A percentile compares a stretch with the other conserved stretches of the same genome.
These are phyloP conservation scores for Reutealis trisperma DNA, from an alignment of 345 rosid genomes.

Conservation along the genomic window DNA sequence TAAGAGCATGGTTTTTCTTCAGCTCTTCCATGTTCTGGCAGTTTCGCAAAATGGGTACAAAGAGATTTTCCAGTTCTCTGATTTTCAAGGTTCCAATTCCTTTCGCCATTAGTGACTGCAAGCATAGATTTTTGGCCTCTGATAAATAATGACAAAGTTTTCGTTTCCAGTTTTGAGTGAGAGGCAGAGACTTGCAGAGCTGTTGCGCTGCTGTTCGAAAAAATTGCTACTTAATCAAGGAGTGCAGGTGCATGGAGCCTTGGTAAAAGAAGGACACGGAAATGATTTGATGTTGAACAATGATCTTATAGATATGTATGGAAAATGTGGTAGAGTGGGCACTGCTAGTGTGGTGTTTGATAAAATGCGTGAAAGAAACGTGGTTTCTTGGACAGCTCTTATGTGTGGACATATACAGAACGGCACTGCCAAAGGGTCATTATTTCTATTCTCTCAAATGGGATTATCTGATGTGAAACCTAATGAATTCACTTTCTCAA, in stretches of 20 bases:
- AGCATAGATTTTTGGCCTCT: neutral
- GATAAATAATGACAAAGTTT: conserved; percentile 27
- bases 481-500: conserved; percentile 81
- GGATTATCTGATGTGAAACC: conserved; percentile 42
- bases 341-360: conserved; percentile 62
- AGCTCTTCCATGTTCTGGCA: conserved; percentile 31
- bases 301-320: conserved; percentile 60
- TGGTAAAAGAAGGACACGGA: conserved; percentile 42
- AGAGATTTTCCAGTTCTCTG: conserved; percentile 47
- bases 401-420: conserved; percentile 64
- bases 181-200: conserved; percentile 51
- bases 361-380: conserved; percentile 62
- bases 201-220: conserved; percentile 56
- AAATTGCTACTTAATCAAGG: conserved; percentile 51
- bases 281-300: conserved; percentile 49
- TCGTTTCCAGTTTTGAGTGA: conserved; percentile 23
- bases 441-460: conserved; percentile 55
- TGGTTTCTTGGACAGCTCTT: conserved; percentile 86
- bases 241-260: conserved; percentile 54
- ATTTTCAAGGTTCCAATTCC: conserved; percentile 20
- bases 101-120: conserved; percentile 16
- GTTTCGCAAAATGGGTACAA: conserved; percentile 41
- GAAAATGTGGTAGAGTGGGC: conserved; percentile 52
- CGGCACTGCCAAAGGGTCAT: conserved; percentile 43
- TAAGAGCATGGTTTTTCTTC: conserved; percentile 48